Evolutionary conservation across 2,329 filamentous ascomycete genomes (phyloP).

Genomic region (Apiospora hydei): DNA sequence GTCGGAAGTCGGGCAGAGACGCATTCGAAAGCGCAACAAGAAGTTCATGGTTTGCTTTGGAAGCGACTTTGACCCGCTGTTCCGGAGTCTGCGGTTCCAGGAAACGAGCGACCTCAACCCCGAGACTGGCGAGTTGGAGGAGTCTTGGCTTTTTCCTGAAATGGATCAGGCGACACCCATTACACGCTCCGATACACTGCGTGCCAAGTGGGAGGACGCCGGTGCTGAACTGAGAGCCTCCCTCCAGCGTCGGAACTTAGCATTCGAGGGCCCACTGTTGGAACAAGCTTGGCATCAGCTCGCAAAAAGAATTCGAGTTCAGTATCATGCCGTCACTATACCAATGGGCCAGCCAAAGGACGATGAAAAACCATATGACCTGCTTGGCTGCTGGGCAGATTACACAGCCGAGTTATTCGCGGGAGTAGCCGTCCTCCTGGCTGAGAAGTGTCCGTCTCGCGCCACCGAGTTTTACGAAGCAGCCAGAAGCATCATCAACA

Average conservation of each 20-base stretch:
- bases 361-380: slow-evolving; percentile 32
- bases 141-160: slow-evolving; percentile 45
- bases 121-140: slow-evolving; percentile 42
- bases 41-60: slow-evolving; percentile 63
- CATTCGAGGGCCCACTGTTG: background rate
- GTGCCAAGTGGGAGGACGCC: slow-evolving; percentile 41
- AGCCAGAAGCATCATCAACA: slow-evolving; percentile 26
- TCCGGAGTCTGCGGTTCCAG: slow-evolving; percentile 57
- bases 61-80: slow-evolving; percentile 55
- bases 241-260: background rate
- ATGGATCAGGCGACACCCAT: slow-evolving; percentile 47
- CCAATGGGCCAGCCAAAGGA: background rate
- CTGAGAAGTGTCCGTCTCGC: slow-evolving; percentile 35
- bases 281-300: slow-evolving; percentile 10
- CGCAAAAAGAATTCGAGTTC: slow-evolving; percentile 30
- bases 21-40: slow-evolving; percentile 64
- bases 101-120: slow-evolving; percentile 41
- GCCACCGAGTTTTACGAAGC: slow-evolving; percentile 38
- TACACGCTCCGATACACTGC: slow-evolving; percentile 43
- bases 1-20: slow-evolving; percentile 43
- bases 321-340: slow-evolving; percentile 27
- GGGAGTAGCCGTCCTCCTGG: slow-evolving; percentile 40
- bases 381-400: slow-evolving; percentile 39
- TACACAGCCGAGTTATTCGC: slow-evolving; percentile 37
- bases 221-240: slow-evolving; percentile 34